Percentiles rank a stretch among this genome's conserved stretches.
These are phyloP conservation scores for Phytophthora brassicae DNA, from an alignment of 352 stramenopile species.

Conservation along the genomic window DNA sequence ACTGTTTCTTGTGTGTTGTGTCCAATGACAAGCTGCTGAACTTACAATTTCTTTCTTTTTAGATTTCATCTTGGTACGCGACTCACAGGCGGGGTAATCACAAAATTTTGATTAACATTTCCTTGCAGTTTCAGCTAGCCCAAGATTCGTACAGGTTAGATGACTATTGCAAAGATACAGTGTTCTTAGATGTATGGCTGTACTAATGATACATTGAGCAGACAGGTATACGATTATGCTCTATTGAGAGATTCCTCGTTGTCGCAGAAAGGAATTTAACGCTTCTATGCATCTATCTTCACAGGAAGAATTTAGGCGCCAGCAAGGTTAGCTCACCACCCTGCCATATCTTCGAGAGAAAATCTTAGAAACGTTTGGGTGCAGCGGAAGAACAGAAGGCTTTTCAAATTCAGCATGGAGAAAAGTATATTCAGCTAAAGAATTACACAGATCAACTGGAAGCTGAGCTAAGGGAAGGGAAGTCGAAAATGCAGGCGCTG, in stretches of 20 bases:
- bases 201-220: constrained; percentile 22
- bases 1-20: not conserved
- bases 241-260: not conserved
- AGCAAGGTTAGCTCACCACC: constrained; percentile 54
- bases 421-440: constrained; percentile 89
- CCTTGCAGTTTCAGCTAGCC: constrained; percentile 73
- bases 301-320: constrained; percentile 70
- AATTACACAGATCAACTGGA: constrained; percentile 84
- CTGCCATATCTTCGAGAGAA: not conserved
- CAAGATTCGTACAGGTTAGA: constrained; percentile 78
- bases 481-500: constrained; percentile 72
- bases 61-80: constrained; percentile 80
- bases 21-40: not conserved
- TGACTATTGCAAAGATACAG: no score
- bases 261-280: not conserved
- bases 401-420: constrained; percentile 78
- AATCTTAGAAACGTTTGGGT: not conserved
- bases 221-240: constrained; percentile 45
- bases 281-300: not conserved
- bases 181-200: not conserved
- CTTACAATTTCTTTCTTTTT: not conserved
- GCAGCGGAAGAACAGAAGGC: constrained; percentile 79
- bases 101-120: constrained; percentile 15
- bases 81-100: no score
- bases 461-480: constrained; percentile 78